Base-by-base conservation (phyloP, 2,329 filamentous ascomycete genomes). In the Sporothrix curviconia region DNA sequence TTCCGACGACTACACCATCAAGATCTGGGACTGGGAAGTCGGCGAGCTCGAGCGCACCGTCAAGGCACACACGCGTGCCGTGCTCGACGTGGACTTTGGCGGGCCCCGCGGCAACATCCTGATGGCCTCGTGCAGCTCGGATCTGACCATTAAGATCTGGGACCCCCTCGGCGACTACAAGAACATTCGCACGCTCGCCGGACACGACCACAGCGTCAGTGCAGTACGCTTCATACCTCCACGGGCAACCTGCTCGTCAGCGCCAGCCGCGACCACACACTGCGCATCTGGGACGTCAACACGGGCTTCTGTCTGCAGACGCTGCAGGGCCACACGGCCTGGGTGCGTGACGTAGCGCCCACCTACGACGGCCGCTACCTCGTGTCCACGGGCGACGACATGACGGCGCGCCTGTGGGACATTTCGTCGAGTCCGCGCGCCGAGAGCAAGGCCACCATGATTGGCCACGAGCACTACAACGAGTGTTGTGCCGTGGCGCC, bases 1-100 rank as follows among this genome's bases (percentile, higher is more conserved):
- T 15, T 95, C 91, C 8, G 92, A 96, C 70, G 92, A 96, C 71
- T 89, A 84, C 56, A 95, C 89, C 7, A 95, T 97, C 70, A 96
- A 96, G 68, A 92, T 96, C 56, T 96, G 92, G 92, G 92, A 96
- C 68, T 96, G 91, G 88, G 92, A 96, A 67, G 74, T 95, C 24
- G 92, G 92, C 49, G 92, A 96, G 71, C 78, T 95, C 4, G 92
- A 96, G 70, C 78, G 87, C 61, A 96, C 92, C 0, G 81, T 96
- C 58, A 96, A 96, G 69, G 91, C 90, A 1, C 92, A 96, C 67
- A 96, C 91, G 5, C 91, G 89, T 68, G 84, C 90, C 3, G 90
- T 96, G 1, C 74, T 94, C 28, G 91, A 95, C 68, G 83, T 96
- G 36, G 92, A 96, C 67, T 96, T 89, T 72, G 92, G 92, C 37